phyloP scores from a whole-genome alignment of 495 filamentous ascomycete species.

The Viridothelium virens region DNA sequence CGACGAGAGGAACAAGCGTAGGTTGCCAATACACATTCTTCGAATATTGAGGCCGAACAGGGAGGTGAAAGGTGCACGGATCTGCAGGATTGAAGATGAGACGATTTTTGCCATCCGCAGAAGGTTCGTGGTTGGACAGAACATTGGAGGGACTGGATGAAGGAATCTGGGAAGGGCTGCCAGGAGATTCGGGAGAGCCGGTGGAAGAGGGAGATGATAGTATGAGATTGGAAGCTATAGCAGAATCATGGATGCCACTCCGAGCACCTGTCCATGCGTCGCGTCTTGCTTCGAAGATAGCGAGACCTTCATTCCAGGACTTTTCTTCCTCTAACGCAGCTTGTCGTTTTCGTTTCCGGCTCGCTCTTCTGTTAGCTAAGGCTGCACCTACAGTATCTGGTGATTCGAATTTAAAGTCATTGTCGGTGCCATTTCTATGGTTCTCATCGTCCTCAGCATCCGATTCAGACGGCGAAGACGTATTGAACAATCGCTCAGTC shows the following conservation, averaged over 20 bases:
- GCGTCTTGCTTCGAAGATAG: slow-evolving; percentile 63
- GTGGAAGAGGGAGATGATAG: background rate
- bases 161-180: background rate
- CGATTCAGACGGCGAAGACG: slow-evolving; percentile 18
- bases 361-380: slow-evolving; percentile 29
- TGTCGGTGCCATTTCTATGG: slow-evolving; percentile 12
- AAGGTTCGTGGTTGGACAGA: background rate
- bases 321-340: slow-evolving; percentile 62
- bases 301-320: slow-evolving; percentile 73
- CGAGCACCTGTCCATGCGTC: slow-evolving; percentile 82
- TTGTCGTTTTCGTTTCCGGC: slow-evolving; percentile 53
- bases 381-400: slow-evolving; percentile 51
- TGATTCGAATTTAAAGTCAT: slow-evolving; percentile 57
- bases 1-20: slow-evolving; percentile 42
- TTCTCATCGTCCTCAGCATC: slow-evolving; percentile 16
- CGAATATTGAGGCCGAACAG: background rate
- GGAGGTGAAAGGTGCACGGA: background rate
- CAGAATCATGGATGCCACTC: background rate
- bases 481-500: slow-evolving; percentile 37
- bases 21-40: slow-evolving; percentile 37
- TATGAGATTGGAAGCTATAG: background rate
- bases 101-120: background rate
- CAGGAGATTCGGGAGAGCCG: background rate
- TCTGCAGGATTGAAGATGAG: slow-evolving; percentile 14
- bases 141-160: background rate